phyloP scores from a whole-genome alignment of 2,329 filamentous ascomycete genomes.

The Podosphaera leucotricha region DNA sequence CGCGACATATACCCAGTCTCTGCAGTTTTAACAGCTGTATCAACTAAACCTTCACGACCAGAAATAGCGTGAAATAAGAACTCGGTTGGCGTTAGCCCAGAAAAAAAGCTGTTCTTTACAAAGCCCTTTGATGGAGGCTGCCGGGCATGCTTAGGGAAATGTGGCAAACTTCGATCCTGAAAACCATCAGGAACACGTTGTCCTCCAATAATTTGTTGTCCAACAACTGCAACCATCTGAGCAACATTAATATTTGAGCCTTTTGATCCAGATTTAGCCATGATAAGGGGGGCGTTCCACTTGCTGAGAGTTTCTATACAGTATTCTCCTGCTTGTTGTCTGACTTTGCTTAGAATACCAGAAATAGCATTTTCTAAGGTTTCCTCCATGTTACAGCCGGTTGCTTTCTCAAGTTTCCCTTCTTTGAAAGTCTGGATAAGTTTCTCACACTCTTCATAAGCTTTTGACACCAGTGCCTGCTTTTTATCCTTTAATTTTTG shows the following conservation, averaged over 20 bases:
- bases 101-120: conserved; percentile 92
- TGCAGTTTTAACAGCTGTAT: conserved; percentile 96
- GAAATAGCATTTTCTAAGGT: conserved; percentile 81
- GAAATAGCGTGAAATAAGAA: conserved; percentile 98
- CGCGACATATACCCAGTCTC: conserved; percentile 99
- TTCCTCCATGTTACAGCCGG: conserved; percentile 76
- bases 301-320: conserved; percentile 78
- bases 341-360: conserved; percentile 75
- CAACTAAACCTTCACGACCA: conserved; percentile 91
- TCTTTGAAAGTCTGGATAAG: conserved; percentile 60
- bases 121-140: conserved; percentile 93
- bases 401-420: conserved; percentile 61
- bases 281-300: conserved; percentile 81
- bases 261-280: conserved; percentile 94
- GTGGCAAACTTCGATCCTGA: conserved; percentile 79
- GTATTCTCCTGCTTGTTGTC: conserved; percentile 71
- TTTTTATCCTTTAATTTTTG: conserved; percentile 47
- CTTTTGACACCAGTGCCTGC: conserved; percentile 47
- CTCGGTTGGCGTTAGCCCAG: conserved; percentile 68
- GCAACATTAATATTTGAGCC: conserved; percentile 96
- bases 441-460: conserved; percentile 62
- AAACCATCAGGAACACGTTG: conserved; percentile 88
- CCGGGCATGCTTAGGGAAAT: conserved; percentile 82
- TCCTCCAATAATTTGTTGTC: conserved; percentile 91
- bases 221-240: conserved; percentile 94